Base-by-base conservation (phyloP, 805 yeast species). In the Ogataea saltuana region DNA sequence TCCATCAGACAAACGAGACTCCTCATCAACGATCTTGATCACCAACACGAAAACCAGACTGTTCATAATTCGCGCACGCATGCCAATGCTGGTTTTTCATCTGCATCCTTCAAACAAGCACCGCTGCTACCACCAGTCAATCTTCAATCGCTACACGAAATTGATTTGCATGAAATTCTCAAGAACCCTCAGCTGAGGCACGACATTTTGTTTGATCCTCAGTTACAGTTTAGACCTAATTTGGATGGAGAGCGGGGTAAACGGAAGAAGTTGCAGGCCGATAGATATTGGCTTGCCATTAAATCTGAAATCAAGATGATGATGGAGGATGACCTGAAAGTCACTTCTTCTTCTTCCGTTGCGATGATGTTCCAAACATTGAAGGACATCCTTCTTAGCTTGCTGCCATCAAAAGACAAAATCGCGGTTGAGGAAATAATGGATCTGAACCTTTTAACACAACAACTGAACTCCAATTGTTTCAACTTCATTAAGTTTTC, bases 101-200 rank as follows among this genome's bases (percentile, higher is more conserved):
- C 43, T 16, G 9, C 42, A 39, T 28, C 45, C 16, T 33, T 54
- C 33, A 44, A 44, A 30, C 41, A 37, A 16, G 15, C 35, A 2
- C 42, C 49, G 7, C 32, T 58, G 2, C 62, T 83, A 37, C 96
- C 96, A 3, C 97, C 97, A 1, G 87, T 87, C 35, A 86, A 85
- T 64, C 67, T 87, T 37, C 89, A 83, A 58, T 80, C 88, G 23
- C 72, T 90, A 52, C 81, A 83, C 54, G 97, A 88, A 61, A 85
- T 90, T 45, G 97, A 90, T 58, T 67, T 90, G 34, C 85, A 85
- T 49, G 96, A 88, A 59, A 90, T 91, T 41, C 72, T 90, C 53
- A 87, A 86, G 59, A 90, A 90, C 65, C 96, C 96, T 3, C 96
- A 88, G 62, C 70, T 90, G 44, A 77, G 98, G 50, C 98, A 90